Base-by-base conservation (phyloP, 2,329 filamentous ascomycete species). In the Fusarium xylarioides region DNA sequence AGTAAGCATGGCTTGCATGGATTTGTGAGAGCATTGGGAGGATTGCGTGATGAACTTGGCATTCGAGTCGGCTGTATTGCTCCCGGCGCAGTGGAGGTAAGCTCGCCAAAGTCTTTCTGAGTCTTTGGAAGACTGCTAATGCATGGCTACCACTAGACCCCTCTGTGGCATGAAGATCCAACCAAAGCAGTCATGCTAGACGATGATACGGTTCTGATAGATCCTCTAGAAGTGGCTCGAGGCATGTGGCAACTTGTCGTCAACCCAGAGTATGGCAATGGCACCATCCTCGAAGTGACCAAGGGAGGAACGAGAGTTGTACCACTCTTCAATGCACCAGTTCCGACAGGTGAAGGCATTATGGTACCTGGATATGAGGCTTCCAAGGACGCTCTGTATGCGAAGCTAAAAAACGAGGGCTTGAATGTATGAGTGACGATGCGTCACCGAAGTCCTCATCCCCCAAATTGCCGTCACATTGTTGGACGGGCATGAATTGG, bases 1-100 rank as follows among this genome's bases (percentile, higher is more conserved):
- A 81, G 78, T 62, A 84, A 84, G 76, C 77, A 80, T 53, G 82
- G 80, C 1, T 68, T 84, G 11, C 77, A 81, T 16, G 81, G 79
- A 5, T 83, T 84, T 54, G 81, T 82, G 42, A 68, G 75, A 30
- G 76, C 74, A 8, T 66, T 84, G 7, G 78, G 73, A 3, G 72
- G 58, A 4, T 63, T 84, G 37, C 78, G 78, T 28, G 77, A 80
- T 50, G 60, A 70, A 42, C 49, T 83, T n/a, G 64, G 62, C 38
- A 59, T 66, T 43, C 63, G 63, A 11, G 43, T 66, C 42, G 50
- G 77, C 38, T 79, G 76, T 43, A 76, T 81, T 16, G 82, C 81
- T 8, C 82, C 81, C 0, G 81, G 80, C 2, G 74, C 75, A n/a
- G 79, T 80, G 19, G 74, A 71, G 50, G 81, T 81, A 53, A 73